Conservation (phyloP, 179 eudicot genomes). For the Drosera spatulata region DNA sequence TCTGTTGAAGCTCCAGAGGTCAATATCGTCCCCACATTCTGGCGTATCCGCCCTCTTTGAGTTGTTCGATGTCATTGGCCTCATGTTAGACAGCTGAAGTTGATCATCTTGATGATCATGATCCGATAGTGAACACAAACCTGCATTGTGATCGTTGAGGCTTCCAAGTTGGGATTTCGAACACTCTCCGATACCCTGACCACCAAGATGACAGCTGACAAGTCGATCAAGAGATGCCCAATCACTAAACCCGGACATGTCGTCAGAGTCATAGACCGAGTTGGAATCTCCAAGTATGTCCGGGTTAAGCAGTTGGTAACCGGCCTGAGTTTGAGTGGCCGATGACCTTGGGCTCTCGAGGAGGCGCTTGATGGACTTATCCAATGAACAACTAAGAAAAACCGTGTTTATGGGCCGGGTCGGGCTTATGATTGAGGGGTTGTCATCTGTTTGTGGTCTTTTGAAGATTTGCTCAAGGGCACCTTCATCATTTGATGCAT, state of each 20-base stretch:
- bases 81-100: conserved; percentile 14
- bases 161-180: background rate
- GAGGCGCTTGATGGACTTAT: background rate
- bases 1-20: conserved; percentile 28
- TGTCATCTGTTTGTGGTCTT: conserved; percentile 1
- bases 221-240: conserved; percentile 27
- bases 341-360: conserved; percentile 15
- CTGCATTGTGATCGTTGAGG: background rate
- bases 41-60: too few relatives aligned
- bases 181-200: conserved; percentile 4
- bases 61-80: conserved; percentile 16
- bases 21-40: conserved; percentile 16
- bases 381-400: background rate
- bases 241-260: conserved; percentile 4
- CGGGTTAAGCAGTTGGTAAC: conserved; percentile 6
- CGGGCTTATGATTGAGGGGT: conserved; percentile 19
- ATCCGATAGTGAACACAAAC: conserved; percentile 13
- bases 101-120: conserved; percentile 5
- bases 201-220: conserved; percentile 25
- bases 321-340: conserved; percentile 2
- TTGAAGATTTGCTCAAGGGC: conserved; percentile 18
- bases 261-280: conserved; percentile 6
- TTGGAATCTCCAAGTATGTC: background rate
- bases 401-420: too few relatives aligned
- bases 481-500: conserved; percentile 11